Evolutionary conservation across 225 moss, liverwort and hornwort genomes (phyloP).

Genomic region (Physcomitrellopsis africana): DNA sequence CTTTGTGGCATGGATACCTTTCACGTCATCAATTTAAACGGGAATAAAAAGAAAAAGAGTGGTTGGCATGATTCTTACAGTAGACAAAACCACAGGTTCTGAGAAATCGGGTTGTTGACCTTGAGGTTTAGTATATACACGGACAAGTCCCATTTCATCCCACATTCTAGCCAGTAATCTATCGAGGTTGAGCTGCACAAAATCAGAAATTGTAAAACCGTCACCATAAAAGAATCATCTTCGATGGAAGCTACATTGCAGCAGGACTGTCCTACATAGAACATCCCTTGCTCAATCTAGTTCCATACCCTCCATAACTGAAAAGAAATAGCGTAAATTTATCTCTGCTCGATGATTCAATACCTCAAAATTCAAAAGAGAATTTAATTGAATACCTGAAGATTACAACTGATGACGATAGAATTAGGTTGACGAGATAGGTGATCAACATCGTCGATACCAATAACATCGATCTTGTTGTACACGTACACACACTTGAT

Average conservation of each 20-base stretch:
- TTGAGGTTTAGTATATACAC: conserved; percentile 99
- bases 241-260: conserved; percentile 4
- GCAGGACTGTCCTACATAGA: conserved; percentile 9
- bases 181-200: conserved; percentile 87
- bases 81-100: conserved; percentile 96
- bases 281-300: conserved; percentile 9
- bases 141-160: conserved; percentile 99
- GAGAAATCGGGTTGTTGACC: conserved; percentile 99
- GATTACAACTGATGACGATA: conserved; percentile 99
- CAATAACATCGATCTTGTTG: conserved; percentile 99
- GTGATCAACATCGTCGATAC: conserved; percentile 98
- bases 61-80: conserved; percentile 61
- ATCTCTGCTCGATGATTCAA: conserved; percentile 19
- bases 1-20: background rate
- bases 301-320: background rate
- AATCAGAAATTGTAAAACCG: conserved; percentile 20
- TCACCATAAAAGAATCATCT: conserved; percentile 19
- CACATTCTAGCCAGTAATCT: conserved; percentile 99
- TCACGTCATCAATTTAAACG: background rate
- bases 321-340: background rate
- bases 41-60: conserved; percentile 7
- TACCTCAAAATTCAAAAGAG: conserved; percentile 1
- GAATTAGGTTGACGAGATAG: conserved; percentile 98
- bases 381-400: conserved; percentile 59
- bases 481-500: conserved; percentile 99